Percentiles rank a stretch among this genome's conserved stretches.
Evolutionary conservation across 176 grass and related monocot genomes (phyloP).

Genomic region (Chrysopogon serrulatus): DNA sequence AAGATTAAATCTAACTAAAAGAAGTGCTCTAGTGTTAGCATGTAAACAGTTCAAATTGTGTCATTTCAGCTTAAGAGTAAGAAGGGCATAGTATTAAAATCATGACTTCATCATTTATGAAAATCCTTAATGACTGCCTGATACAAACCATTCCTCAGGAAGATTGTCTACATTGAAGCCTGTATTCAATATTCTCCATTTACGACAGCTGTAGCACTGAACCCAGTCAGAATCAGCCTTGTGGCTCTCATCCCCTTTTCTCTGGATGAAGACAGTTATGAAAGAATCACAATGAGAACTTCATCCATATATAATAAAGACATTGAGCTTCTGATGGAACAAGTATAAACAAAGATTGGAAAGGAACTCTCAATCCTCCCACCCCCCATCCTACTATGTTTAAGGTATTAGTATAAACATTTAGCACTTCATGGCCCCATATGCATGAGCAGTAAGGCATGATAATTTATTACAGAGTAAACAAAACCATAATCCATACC

Average conservation of each 20-base stretch:
- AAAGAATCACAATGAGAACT: not conserved
- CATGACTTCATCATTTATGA: not conserved
- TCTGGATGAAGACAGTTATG: slow-evolving; percentile 37
- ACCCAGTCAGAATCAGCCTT: slow-evolving; percentile 83
- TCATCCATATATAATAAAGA: not conserved
- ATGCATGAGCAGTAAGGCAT: not conserved
- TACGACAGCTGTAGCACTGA: slow-evolving; percentile 75
- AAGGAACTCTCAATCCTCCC: not conserved
- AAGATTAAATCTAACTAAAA: not conserved
- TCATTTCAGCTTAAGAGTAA: not conserved
- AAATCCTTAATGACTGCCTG: slow-evolving; percentile 5
- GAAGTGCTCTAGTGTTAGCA: not conserved
- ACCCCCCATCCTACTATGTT: not conserved
- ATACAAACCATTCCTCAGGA: slow-evolving; percentile 64
- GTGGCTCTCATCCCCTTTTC: slow-evolving; percentile 34
- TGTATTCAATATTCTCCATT: slow-evolving; percentile 70
- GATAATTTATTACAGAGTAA: not conserved
- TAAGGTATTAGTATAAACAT: not conserved
- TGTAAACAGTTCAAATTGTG: not conserved
- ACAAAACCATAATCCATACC: slow-evolving; percentile 42
- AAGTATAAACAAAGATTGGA: slow-evolving; percentile 2
- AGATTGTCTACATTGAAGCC: slow-evolving; percentile 46
- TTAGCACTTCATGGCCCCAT: slow-evolving; percentile 4
- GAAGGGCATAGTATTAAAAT: not conserved
- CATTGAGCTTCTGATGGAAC: not conserved